Conservation (phyloP, 257 asterid genomes). For the Rhazya stricta region DNA sequence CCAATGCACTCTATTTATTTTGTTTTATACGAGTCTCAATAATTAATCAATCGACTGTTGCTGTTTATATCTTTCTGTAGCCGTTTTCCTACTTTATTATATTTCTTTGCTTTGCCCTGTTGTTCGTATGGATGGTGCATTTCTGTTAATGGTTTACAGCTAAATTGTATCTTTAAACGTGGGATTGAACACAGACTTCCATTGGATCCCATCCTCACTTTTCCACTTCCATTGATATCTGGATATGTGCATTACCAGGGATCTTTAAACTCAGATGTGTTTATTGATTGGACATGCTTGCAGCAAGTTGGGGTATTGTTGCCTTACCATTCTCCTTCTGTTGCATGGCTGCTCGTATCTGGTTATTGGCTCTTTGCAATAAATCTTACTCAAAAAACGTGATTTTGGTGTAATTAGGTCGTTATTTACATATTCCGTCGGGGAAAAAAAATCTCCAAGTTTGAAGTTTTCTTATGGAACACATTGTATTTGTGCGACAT, state of each 20-base stretch:
- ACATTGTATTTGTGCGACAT: not conserved
- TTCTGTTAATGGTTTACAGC: not conserved
- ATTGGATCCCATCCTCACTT: not conserved
- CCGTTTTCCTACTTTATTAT: not conserved
- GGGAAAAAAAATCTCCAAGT: not conserved
- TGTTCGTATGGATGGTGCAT: not conserved
- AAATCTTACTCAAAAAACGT: not conserved
- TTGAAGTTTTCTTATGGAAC: slow-evolving; percentile 1
- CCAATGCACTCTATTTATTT: not conserved
- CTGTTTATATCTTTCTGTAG: not conserved
- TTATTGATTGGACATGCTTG: not conserved
- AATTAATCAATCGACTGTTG: not conserved
- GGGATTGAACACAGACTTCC: not conserved
- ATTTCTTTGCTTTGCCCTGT: not conserved
- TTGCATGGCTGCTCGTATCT: not conserved
- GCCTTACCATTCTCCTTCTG: not conserved
- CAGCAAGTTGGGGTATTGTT: not conserved
- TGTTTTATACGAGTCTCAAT: not conserved
- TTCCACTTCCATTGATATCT: not conserved
- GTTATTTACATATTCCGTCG: not conserved
- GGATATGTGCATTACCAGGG: not conserved
- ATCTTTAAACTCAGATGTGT: not conserved
- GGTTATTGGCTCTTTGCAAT: not conserved
- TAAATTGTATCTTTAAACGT: not conserved
- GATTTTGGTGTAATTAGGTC: not conserved